These are phyloP conservation scores for Myrmaecium sp. DNA, from an alignment of 2,329 filamentous ascomycete species.

Conservation along the genomic window DNA sequence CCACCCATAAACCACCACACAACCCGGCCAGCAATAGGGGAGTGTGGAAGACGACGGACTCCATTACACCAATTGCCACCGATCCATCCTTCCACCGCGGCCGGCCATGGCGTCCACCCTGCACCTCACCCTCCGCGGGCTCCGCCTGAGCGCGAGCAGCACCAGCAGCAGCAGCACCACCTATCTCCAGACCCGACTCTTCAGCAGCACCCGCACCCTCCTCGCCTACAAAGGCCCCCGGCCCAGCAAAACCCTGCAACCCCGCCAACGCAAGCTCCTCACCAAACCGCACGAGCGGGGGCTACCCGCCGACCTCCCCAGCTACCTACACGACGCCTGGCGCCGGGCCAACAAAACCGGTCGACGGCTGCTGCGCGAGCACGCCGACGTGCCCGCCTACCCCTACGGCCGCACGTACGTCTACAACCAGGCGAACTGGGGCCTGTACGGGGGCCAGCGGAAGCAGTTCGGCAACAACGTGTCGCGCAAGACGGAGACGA, in stretches of 20 bases:
- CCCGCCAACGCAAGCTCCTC: conserved; percentile 8
- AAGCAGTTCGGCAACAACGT: conserved; percentile 71
- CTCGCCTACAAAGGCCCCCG: conserved; percentile 1
- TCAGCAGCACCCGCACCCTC: not conserved
- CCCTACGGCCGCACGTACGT: conserved; percentile 52
- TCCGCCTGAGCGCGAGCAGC: not conserved
- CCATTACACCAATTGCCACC: no score
- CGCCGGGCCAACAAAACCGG: not conserved
- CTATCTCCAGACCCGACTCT: not conserved
- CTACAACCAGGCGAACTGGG: conserved; percentile 68
- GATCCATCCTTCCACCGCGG: no score
- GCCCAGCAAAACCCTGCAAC: not conserved
- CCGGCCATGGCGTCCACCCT: no score
- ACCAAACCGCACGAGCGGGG: no score
- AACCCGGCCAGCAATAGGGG: no score
- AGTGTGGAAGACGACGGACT: no score
- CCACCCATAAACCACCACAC: no score
- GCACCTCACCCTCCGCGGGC: not conserved
- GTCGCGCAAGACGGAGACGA: conserved; percentile 47
- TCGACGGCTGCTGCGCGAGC: conserved; percentile 1
- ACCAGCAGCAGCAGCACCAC: not conserved
- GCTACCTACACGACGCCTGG: not conserved
- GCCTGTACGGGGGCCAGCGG: conserved; percentile 52
- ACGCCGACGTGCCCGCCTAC: conserved; percentile 32
- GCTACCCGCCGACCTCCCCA: not conserved